phyloP scores from a whole-genome alignment of 1,284 basidiomycete species.

The Waitea zeae region DNA sequence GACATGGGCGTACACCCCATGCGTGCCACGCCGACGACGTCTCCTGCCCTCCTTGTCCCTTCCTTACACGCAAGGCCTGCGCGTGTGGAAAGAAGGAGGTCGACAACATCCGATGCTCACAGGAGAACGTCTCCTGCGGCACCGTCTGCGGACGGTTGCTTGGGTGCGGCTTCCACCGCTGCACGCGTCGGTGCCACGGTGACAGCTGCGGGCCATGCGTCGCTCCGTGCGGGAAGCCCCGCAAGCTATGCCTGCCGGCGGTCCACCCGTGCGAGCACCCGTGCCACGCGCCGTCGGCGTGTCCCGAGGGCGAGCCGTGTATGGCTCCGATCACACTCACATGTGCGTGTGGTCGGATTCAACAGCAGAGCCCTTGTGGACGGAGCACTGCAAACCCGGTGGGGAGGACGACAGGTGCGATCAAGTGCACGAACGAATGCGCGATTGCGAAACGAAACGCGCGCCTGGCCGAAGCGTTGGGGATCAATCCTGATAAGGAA shows the following conservation, averaged over 20 bases:
- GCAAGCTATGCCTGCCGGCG: conserved; percentile 41
- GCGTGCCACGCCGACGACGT: conserved; percentile 55
- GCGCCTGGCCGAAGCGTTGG: conserved; percentile 73
- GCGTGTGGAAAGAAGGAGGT: conserved; percentile 77
- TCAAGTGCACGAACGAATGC: conserved; percentile 73
- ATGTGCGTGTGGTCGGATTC: conserved; percentile 72
- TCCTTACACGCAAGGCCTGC: conserved; percentile 62
- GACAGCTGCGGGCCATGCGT: conserved; percentile 65
- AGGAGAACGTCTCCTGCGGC: conserved; percentile 75
- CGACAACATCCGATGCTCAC: conserved; percentile 58
- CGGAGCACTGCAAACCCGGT: conserved; percentile 27
- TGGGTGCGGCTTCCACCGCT: conserved; percentile 74
- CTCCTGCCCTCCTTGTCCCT: conserved; percentile 72
- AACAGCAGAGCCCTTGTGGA: conserved; percentile 56
- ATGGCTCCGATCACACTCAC: conserved; percentile 40
- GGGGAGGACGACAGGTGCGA: conserved; percentile 16
- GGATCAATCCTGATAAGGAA: conserved; percentile 40
- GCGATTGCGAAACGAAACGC: conserved; percentile 71
- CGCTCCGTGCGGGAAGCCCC: conserved; percentile 65
- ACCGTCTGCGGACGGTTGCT: conserved; percentile 60
- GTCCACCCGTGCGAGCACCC: conserved; percentile 55
- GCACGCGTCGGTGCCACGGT: conserved; percentile 63
- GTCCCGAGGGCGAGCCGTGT: conserved; percentile 68
- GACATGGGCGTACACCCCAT: conserved; percentile 64
- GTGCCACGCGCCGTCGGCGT: conserved; percentile 77